Evolutionary conservation across 306 rosid species (phyloP).

Genomic region (Malus orientalis): DNA sequence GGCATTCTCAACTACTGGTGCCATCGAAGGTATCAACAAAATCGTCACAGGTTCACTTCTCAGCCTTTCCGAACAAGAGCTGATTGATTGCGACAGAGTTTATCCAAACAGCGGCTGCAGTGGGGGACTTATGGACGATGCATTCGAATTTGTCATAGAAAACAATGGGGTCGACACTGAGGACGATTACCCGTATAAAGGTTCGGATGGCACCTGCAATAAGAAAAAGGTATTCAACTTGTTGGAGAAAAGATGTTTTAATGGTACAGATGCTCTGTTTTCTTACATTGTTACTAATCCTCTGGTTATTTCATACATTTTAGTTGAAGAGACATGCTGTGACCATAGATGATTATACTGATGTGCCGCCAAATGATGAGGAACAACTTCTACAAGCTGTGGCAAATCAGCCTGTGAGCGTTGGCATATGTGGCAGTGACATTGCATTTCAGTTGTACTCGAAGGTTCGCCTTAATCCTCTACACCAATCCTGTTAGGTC

Average conservation of each 20-base stretch:
- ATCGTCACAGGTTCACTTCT: constrained; percentile 75
- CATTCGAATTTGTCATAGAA: constrained; percentile 61
- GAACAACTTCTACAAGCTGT: constrained; percentile 60
- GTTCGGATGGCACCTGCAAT: constrained; percentile 34
- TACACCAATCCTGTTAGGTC: neutral
- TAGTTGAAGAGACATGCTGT: constrained; percentile 61
- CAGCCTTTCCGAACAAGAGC: constrained; percentile 89
- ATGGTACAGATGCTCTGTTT: neutral
- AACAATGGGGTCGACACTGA: constrained; percentile 83
- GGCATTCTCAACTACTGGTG: constrained; percentile 91
- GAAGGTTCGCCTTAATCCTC: constrained; percentile 41
- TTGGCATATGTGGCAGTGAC: constrained; percentile 79
- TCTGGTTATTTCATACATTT: neutral
- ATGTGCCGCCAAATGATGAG: constrained; percentile 54
- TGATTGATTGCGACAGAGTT: constrained; percentile 68
- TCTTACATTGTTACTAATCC: neutral
- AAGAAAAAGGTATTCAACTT: constrained; percentile 56
- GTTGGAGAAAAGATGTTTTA: neutral
- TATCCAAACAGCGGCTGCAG: constrained; percentile 57
- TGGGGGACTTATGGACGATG: constrained; percentile 87
- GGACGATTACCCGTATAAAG: constrained; percentile 63
- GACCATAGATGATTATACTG: constrained; percentile 72
- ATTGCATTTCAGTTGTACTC: constrained; percentile 79
- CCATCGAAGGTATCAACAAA: constrained; percentile 88
- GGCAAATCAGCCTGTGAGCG: constrained; percentile 84